Conservation (phyloP, 1,139 yeast genomes). For the Blastobotrys capitulatus region DNA sequence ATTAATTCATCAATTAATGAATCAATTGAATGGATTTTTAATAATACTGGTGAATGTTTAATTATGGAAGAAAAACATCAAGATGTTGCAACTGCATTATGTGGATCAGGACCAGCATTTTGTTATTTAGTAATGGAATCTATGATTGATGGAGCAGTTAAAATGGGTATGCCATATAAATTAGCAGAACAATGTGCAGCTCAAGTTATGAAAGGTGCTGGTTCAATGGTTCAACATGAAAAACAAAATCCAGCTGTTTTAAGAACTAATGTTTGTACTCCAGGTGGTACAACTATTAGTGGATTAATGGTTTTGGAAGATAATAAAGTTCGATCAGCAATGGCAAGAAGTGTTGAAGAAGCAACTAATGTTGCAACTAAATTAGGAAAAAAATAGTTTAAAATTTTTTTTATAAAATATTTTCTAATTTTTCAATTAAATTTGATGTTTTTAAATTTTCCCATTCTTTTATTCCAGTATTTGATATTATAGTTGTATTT, state of each 20-base stretch:
- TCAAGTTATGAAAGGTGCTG: constrained; percentile 95
- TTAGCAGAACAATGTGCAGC: constrained; percentile 88
- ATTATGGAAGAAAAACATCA: constrained; percentile 64
- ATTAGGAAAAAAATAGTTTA: constrained; percentile 44
- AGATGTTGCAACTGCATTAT: constrained; percentile 94
- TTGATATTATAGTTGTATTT: constrained; percentile 15
- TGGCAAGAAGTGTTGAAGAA: constrained; percentile 84
- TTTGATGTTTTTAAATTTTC: constrained; percentile 3
- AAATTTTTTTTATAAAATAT: not conserved
- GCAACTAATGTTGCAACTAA: constrained; percentile 81
- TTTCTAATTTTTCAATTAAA: not conserved
- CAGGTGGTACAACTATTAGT: constrained; percentile 97
- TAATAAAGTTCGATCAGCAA: constrained; percentile 78
- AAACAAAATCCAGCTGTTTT: constrained; percentile 89
- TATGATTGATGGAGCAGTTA: constrained; percentile 87
- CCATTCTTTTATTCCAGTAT: constrained; percentile 10
- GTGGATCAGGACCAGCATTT: constrained; percentile 98
- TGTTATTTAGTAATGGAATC: constrained; percentile 86
- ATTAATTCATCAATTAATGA: constrained; percentile 49
- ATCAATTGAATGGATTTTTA: constrained; percentile 50
- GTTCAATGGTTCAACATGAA: constrained; percentile 73
- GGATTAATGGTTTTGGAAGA: constrained; percentile 93
- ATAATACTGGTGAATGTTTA: constrained; percentile 48
- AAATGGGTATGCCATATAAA: constrained; percentile 88
- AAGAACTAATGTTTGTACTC: constrained; percentile 88